Evolutionary conservation across 768 basidiomycete species (phyloP).

Genomic region (Trichaptum fuscoviolaceum): DNA sequence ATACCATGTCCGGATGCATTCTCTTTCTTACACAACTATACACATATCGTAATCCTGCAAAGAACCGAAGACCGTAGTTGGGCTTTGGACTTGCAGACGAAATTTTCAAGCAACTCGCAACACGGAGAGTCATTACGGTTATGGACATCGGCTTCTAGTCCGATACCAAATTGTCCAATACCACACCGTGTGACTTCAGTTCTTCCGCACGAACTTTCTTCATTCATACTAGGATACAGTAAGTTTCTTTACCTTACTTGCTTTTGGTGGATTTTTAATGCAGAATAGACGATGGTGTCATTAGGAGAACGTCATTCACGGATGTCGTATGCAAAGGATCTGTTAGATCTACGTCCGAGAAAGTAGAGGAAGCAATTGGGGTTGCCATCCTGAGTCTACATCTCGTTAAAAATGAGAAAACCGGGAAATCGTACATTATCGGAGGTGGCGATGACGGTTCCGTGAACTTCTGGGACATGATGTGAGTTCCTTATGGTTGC

Average conservation of each 20-base stretch:
- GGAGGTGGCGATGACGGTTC: conserved; percentile 79
- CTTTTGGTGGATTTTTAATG: conserved; percentile 14
- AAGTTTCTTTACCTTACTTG: conserved; percentile 18
- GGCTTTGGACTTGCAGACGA: not conserved
- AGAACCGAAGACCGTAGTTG: not conserved
- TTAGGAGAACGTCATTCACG: conserved; percentile 43
- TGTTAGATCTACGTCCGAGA: not conserved
- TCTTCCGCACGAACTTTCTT: conserved; percentile 52
- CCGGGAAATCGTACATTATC: conserved; percentile 57
- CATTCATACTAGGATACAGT: conserved; percentile 64
- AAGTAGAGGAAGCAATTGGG: not conserved
- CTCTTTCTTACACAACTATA: not conserved
- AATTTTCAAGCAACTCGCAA: not conserved
- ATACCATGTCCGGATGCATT: not conserved
- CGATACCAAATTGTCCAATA: not conserved
- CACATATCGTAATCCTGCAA: not conserved
- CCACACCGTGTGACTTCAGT: conserved; percentile 27
- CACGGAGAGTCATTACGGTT: not conserved
- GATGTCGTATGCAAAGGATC: conserved; percentile 21
- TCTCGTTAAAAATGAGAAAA: conserved; percentile 49
- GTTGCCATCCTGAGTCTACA: conserved; percentile 49
- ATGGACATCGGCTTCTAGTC: conserved; percentile 1
- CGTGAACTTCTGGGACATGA: conserved; percentile 64
- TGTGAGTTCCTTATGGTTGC: conserved; percentile 35
- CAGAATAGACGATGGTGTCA: conserved; percentile 44